Evolutionary conservation across 495 filamentous ascomycete species (phyloP), one percentile per base, ranked within the genome.

Genomic region (Astrothelium subdiscretum): DNA sequence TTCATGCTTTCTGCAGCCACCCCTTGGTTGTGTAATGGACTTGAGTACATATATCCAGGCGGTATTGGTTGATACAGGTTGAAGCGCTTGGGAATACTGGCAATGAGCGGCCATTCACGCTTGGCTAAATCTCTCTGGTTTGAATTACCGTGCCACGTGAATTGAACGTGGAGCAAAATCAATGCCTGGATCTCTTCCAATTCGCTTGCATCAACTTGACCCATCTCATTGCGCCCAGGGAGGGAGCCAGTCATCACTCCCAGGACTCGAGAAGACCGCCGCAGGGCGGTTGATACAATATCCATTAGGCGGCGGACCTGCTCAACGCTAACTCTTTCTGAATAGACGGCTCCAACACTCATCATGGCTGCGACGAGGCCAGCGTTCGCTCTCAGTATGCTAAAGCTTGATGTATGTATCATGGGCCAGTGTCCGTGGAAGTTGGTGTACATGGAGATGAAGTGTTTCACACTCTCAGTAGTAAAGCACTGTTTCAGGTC

Each of bases 351-450:
- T 20, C 85, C 85, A 63, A 87, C 75, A 63, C 80, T 85, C 61
- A 87, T 79, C 77, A 88, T 84, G 22, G 79, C 76, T 18, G 86
- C 72, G 35, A 86, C 68, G 22, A 88, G 75, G 27, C 83, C 83
- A 54, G 82, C 78, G 68, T 83, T 82, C 42, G 80, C 78, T n/a
- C 79, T 76, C 59, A 79, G 71, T 32, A 83, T 77, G 61, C 82
- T 77, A 69, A 88, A 88, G 1, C 85, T 85, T 48, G 86, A 83
- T 65, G 85, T 75, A 64, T 89, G 86, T 15, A 89, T 75, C 64
- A 87, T 78, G n/a, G 86, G 80, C 70, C 87, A 85, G 71, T 88
- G 86, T 61, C 77, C 76, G 62, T 87, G 82, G 68, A 83, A 87
- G 69, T 85, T 81, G 61, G 75, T 79, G 71, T 83, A 87, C 18